Conservation (phyloP, 2,329 filamentous ascomycete species). For the Botryotinia calthae region DNA sequence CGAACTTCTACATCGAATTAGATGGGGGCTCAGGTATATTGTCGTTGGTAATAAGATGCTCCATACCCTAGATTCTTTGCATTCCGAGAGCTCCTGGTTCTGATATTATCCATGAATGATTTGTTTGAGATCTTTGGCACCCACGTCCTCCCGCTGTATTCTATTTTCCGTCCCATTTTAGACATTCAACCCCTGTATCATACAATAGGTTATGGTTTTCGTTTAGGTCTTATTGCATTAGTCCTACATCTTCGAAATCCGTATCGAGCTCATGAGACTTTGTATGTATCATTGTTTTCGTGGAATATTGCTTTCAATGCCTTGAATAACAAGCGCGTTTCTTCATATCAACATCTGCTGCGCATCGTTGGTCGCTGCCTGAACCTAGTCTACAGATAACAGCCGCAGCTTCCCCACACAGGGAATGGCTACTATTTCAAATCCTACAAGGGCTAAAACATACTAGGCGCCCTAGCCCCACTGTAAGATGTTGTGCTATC, state of each 20-base stretch:
- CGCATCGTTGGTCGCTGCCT: background rate
- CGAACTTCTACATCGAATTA: slow-evolving; percentile 11
- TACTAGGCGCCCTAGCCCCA: background rate
- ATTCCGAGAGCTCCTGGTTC: background rate
- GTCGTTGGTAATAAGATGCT: background rate
- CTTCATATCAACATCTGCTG: background rate
- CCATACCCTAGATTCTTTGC: background rate
- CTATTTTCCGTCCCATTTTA: background rate
- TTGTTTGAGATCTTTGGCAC: background rate
- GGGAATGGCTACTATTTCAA: background rate
- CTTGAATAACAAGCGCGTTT: background rate
- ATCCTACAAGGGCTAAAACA: background rate
- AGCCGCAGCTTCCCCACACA: background rate
- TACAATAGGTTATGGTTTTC: background rate
- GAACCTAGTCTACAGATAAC: background rate
- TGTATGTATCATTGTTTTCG: background rate
- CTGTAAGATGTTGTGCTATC: background rate
- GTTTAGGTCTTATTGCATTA: background rate
- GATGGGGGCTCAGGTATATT: background rate
- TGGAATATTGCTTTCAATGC: background rate
- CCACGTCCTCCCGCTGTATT: background rate
- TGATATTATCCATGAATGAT: background rate
- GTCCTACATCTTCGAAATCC: background rate
- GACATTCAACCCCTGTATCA: background rate
- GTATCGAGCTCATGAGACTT: background rate